Evolutionary conservation across 345 rosid species (phyloP), one percentile per base, ranked within the genome.

Genomic region (Pistacia atlantica): DNA sequence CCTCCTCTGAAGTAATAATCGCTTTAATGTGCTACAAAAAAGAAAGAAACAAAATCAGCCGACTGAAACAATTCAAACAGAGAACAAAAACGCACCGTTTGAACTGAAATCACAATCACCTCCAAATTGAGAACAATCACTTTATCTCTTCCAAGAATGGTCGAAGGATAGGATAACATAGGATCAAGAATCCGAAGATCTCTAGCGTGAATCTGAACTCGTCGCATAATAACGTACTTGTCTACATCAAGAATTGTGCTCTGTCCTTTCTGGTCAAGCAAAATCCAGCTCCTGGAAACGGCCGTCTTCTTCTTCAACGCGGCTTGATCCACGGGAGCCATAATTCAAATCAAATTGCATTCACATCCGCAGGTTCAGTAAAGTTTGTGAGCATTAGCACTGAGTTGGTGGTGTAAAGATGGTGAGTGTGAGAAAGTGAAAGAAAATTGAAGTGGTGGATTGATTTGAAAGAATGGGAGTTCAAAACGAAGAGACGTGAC

Each of bases 181-280:
- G 92, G 90, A 60, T 89, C 92, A 9, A 89, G 90, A 68, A 89
- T 89, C 11, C 90, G 82, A 72, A 89, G 86, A 74, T 89, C 92
- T 54, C 92, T 75, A 20, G 89, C 92, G 72, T 87, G 90, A 72
- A 89, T 82, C 73, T 80, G 83, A 38, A 89, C 92, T 25, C 90
- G 82, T 1, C 85, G 89, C 89, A 87, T 87, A 58, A 87, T 84
- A 12, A 82, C 87, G 65, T 84, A 80, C 84, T 89, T 87, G 75
- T 87, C 92, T 13, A 84, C 88, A 33, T 86, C 89, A 31, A 89
- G 78, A 22, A 86, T 10, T 25, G 77, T 77, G 73, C 64, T 64
- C 55, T 80, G 70, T 9, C 87, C 92, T 61, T 67, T 64, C 25
- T 54, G 70, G 81, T 85, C 81, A 46, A 87, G 69, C 72, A 81